These are phyloP conservation scores for Phanerodontia chrysosporium DNA, from an alignment of 768 basidiomycete species.

Conservation along the genomic window DNA sequence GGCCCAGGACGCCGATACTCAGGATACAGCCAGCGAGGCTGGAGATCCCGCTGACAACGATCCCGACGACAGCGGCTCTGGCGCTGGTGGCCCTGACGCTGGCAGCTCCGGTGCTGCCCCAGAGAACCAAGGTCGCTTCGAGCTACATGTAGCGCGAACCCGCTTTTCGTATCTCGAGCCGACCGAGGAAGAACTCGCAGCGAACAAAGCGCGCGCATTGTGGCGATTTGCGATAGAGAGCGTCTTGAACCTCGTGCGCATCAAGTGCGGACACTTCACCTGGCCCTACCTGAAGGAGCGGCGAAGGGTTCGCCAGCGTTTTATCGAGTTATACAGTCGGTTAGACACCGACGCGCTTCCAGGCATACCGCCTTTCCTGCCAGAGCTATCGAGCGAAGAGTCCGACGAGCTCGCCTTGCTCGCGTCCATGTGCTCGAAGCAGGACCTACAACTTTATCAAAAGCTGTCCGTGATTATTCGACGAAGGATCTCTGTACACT, in stretches of 20 bases:
- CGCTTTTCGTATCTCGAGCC: neutral
- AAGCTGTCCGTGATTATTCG: neutral
- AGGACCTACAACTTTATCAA: neutral
- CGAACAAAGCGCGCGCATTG: neutral
- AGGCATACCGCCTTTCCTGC: neutral
- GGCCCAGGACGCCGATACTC: too few species aligned
- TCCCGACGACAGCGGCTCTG: too few species aligned
- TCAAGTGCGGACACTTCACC: neutral
- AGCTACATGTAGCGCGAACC: neutral
- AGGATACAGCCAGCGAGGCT: too few species aligned
- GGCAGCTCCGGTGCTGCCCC: too few species aligned
- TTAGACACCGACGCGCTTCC: neutral
- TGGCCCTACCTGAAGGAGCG: slow-evolving; percentile 1
- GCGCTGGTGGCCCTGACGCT: neutral
- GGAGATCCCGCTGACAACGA: too few species aligned
- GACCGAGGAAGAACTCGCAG: neutral
- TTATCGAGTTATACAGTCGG: neutral
- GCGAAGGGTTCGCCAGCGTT: neutral
- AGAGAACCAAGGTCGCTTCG: neutral
- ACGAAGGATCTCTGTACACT: neutral
- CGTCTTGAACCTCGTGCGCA: neutral
- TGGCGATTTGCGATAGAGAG: neutral
- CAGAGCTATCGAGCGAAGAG: neutral
- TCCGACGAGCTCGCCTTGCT: neutral
- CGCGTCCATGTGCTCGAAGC: neutral